A percentile compares a stretch with the other conserved stretches of the same genome.
Conservation (phyloP, 1,284 basidiomycete species). For the Porogramme epimiltina region DNA sequence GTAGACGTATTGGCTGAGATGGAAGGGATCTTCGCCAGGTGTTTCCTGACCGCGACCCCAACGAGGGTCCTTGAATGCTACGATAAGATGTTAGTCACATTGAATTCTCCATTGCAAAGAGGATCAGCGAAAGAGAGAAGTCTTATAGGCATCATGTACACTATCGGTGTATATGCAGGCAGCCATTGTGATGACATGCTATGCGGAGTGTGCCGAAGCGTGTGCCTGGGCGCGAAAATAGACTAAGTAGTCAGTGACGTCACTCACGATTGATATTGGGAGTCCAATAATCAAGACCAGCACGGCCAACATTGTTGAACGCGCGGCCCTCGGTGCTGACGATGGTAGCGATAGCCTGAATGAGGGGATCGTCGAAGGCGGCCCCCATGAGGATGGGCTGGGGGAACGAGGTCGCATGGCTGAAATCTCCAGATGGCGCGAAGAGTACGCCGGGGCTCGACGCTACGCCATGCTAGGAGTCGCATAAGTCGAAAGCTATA, state of each 20-base stretch:
- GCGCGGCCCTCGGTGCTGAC: constrained; percentile 59
- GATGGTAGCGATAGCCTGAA: constrained; percentile 47
- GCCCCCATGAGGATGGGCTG: constrained; percentile 39
- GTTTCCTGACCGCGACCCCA: constrained; percentile 66
- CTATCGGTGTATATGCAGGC: no score
- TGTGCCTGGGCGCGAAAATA: not conserved
- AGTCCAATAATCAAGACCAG: constrained; percentile 57
- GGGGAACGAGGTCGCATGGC: constrained; percentile 59
- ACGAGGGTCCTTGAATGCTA: constrained; percentile 56
- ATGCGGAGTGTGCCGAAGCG: no score
- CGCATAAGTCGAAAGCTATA: not conserved
- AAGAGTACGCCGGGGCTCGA: constrained; percentile 53
- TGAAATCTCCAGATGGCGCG: constrained; percentile 48
- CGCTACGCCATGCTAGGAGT: constrained; percentile 50
- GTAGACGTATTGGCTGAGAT: constrained; percentile 53
- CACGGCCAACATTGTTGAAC: constrained; percentile 52
- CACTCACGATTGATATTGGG: constrained; percentile 53
- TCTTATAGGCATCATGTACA: no score
- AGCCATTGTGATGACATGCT: no score
- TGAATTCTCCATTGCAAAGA: no score
- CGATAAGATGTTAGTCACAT: not conserved
- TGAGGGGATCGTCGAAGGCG: constrained; percentile 49
- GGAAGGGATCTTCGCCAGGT: constrained; percentile 59
- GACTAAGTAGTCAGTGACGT: not conserved
- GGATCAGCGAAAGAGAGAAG: no score